Evolutionary conservation across 2,329 filamentous ascomycete genomes (phyloP), one percentile per base, ranked within the genome.

Genomic region (Fusarium setosum): DNA sequence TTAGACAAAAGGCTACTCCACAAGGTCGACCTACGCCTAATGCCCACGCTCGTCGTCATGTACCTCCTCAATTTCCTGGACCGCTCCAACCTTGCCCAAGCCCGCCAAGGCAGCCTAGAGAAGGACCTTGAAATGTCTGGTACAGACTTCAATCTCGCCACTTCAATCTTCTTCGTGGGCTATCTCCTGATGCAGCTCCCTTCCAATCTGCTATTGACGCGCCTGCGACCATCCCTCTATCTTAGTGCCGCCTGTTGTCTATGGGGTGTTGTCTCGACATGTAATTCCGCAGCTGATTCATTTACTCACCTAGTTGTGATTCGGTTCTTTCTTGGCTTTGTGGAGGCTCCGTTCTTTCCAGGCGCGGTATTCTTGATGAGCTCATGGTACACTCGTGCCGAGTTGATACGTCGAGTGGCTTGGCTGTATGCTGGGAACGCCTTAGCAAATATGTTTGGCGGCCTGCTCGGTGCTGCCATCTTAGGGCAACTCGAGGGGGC

Each of bases 111-210:
- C 1, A 80, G 81, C 0, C 75, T 88, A 0, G 85, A 88, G 57
- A 56, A 76, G 20, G 86, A 88, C 56, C 75, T 88, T 0, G 74
- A 74, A 1, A 86, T 88, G 82, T 76, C 71, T 6, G 84, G 84
- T 8, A 87, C 84, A 3, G 83, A 89, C 45, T 88, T 85, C 69
- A 87, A 88, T 63, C 73, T 86, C 4, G 81, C 89, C 0, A 81
- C 90, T 1, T 87, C 86, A 0, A 75, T 87, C 48, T 90, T 90
- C 73, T 88, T 87, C 60, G 84, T 88, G 2, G 83, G 86, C 4
- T 90, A 90, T 65, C 76, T 89, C 1, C 74, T 88, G 12, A 88
- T 89, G 82, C 86, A 90, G 70, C 75, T 90, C 0, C 88, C 87
- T 0, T 88, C 86, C 0, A 90, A 90, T 61, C 77, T 89, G 56